phyloP scores from a whole-genome alignment of 176 grass and related monocot species.

The Otatea glauca region DNA sequence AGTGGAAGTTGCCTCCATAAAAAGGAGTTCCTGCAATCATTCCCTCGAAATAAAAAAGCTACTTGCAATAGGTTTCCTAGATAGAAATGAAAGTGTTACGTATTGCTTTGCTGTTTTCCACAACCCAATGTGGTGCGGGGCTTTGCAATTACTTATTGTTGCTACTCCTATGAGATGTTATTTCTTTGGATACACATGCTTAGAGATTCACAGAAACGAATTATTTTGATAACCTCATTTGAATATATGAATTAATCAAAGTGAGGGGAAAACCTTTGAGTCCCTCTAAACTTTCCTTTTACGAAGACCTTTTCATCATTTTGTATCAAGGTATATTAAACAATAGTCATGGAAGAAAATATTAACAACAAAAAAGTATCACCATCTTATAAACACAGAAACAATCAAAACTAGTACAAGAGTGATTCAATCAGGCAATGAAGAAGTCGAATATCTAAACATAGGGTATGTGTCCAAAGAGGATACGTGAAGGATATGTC shows the following conservation, averaged over 20 bases:
- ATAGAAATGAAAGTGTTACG: background rate
- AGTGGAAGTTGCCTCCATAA: background rate
- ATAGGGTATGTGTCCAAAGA: too few relatives aligned
- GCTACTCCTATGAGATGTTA: background rate
- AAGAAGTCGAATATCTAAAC: too few relatives aligned
- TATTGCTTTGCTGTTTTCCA: background rate
- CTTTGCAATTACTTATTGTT: background rate
- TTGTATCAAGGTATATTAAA: too few relatives aligned
- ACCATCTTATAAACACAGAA: too few relatives aligned
- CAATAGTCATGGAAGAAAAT: too few relatives aligned
- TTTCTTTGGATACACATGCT: background rate
- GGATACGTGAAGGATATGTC: too few relatives aligned
- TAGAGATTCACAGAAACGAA: background rate
- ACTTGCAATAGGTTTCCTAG: background rate
- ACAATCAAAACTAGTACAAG: too few relatives aligned
- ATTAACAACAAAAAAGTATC: too few relatives aligned
- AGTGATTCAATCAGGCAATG: too few relatives aligned
- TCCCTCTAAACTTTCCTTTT: background rate
- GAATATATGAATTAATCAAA: conserved; percentile 13
- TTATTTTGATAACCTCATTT: background rate
- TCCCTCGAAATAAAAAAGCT: background rate
- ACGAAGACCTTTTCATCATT: background rate
- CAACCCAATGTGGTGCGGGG: background rate
- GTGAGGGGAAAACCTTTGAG: background rate
- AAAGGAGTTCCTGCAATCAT: background rate